phyloP scores from a whole-genome alignment of 2,329 filamentous ascomycete species.

The Pseudogymnoascus sp. region DNA sequence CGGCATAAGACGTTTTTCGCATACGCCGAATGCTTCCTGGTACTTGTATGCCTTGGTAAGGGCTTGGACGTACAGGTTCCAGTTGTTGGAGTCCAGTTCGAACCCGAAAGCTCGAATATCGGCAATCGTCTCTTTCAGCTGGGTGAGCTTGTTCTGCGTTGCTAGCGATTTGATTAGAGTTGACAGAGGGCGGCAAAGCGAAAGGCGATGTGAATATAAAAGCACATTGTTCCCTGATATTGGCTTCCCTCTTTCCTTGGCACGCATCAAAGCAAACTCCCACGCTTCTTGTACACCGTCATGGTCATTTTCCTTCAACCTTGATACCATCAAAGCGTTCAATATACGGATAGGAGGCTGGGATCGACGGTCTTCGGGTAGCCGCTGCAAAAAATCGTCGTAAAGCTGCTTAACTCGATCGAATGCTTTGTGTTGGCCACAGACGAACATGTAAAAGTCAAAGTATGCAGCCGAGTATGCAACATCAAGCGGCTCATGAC shows the following conservation, averaged over 20 bases:
- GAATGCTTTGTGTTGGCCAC: conserved; percentile 38
- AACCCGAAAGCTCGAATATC: conserved; percentile 55
- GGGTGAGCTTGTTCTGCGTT: conserved; percentile 43
- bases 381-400: conserved; percentile 39
- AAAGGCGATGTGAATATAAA: conserved; percentile 33
- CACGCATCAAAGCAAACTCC: conserved; percentile 49
- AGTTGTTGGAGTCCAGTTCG: conserved; percentile 63
- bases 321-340: conserved; percentile 58
- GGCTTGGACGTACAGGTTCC: conserved; percentile 67
- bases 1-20: conserved; percentile 70
- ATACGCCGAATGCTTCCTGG: conserved; percentile 61
- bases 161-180: conserved; percentile 42
- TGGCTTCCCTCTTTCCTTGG: conserved; percentile 35
- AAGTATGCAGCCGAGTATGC: conserved; percentile 34
- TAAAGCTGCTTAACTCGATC: conserved; percentile 46
- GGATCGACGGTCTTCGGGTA: conserved; percentile 28
- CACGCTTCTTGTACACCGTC: conserved; percentile 58
- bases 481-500: conserved; percentile 19
- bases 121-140: conserved; percentile 41
- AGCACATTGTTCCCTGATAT: conserved; percentile 12
- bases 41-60: conserved; percentile 53
- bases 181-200: conserved; percentile 32
- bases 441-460: conserved; percentile 46
- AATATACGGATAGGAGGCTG: conserved; percentile 47
- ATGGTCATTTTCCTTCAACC: conserved; percentile 48